Evolutionary conservation across 129 eudicot species (phyloP).

Genomic region (Solidago caesia): DNA sequence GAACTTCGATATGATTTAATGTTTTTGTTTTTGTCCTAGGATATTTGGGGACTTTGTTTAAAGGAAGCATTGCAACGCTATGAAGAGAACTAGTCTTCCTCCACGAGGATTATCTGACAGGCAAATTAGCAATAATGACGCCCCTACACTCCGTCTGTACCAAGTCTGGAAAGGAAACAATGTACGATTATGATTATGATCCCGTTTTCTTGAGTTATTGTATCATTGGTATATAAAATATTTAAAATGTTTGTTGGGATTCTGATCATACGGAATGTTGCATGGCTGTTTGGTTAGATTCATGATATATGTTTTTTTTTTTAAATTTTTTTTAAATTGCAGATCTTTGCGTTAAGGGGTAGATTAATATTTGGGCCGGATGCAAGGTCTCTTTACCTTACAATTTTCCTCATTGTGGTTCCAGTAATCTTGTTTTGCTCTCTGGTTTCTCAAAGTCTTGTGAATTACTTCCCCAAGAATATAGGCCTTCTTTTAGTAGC

Average conservation of each 20-base stretch:
- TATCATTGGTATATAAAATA: too few relatives aligned
- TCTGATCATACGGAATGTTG: neutral
- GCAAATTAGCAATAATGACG: slow-evolving; percentile 24
- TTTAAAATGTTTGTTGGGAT: neutral
- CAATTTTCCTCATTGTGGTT: slow-evolving; percentile 45
- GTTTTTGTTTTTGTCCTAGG: slow-evolving; percentile 8
- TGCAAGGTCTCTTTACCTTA: slow-evolving; percentile 42
- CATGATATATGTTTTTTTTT: neutral
- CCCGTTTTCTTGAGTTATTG: neutral
- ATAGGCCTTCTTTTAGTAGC: slow-evolving; percentile 36
- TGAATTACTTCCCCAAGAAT: slow-evolving; percentile 32
- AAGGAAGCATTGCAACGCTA: slow-evolving; percentile 42
- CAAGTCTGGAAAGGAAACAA: slow-evolving; percentile 68
- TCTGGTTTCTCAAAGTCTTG: slow-evolving; percentile 52
- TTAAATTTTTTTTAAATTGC: slow-evolving; percentile 21
- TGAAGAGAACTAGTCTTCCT: slow-evolving; percentile 35
- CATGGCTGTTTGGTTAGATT: slow-evolving; percentile 16
- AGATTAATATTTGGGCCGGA: slow-evolving; percentile 64
- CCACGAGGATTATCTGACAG: slow-evolving; percentile 35
- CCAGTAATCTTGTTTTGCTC: slow-evolving; percentile 54
- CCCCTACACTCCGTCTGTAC: slow-evolving; percentile 42
- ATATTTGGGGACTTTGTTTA: slow-evolving; percentile 36
- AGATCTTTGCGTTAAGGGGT: slow-evolving; percentile 51
- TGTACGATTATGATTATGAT: slow-evolving; percentile 33
- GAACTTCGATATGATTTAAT: slow-evolving; percentile 1